Evolutionary conservation across 2,329 filamentous ascomycete species (phyloP).

Genomic region (Hypoxylon sp.): DNA sequence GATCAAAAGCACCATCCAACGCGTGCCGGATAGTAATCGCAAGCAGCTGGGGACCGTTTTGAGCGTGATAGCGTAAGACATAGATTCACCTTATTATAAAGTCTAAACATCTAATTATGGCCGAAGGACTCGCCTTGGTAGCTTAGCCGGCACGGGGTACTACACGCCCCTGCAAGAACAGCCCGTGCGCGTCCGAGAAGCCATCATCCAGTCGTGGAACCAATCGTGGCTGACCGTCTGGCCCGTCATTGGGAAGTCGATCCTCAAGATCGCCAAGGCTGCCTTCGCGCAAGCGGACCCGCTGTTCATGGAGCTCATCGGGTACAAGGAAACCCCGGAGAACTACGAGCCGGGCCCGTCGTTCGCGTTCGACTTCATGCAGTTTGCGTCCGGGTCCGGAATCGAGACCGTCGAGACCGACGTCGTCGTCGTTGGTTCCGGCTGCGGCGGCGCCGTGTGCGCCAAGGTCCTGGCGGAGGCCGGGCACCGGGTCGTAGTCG

Average conservation of each 20-base stretch:
- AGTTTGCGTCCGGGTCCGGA: constrained; percentile 59
- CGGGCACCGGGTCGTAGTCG: constrained; percentile 73
- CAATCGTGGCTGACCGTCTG: constrained; percentile 66
- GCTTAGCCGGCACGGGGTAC: constrained; percentile 75
- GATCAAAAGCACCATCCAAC: constrained; percentile 58
- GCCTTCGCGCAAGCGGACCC: constrained; percentile 67
- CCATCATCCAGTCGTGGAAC: constrained; percentile 73
- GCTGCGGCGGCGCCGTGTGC: constrained; percentile 84
- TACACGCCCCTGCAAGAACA: constrained; percentile 71
- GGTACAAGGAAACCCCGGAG: constrained; percentile 66
- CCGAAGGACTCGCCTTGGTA: constrained; percentile 72
- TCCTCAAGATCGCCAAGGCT: constrained; percentile 66
- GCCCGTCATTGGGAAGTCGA: constrained; percentile 65
- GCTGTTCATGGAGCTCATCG: constrained; percentile 65
- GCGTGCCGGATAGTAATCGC: constrained; percentile 50
- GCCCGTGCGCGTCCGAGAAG: constrained; percentile 68
- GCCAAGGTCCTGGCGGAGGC: constrained; percentile 85
- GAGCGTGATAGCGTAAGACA: constrained; percentile 58
- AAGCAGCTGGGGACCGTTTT: constrained; percentile 56
- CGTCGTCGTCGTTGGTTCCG: constrained; percentile 86
- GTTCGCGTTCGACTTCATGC: constrained; percentile 71
- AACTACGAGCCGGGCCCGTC: constrained; percentile 63
- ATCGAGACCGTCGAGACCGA: constrained; percentile 78
- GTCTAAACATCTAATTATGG: no score
- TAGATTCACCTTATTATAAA: constrained; percentile 19